Base-by-base conservation (phyloP, 768 basidiomycete species). In the Chalciporus sphaerocephalus region DNA sequence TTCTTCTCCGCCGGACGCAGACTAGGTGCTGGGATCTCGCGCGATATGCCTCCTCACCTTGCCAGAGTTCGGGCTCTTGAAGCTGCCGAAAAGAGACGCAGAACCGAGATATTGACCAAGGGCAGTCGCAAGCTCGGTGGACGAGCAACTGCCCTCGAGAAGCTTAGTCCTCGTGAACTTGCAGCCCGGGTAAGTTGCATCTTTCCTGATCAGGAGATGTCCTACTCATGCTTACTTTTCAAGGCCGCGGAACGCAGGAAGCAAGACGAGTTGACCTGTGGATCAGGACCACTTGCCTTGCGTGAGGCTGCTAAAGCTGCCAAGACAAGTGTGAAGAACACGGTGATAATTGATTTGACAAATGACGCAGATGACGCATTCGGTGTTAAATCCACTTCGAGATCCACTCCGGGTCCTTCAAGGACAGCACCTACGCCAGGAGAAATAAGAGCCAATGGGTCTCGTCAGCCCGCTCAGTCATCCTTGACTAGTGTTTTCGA, bases 161-260 rank as follows among this genome's bases (percentile, higher is more conserved):
- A 69, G 7, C 65, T 85, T 54, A 76, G 75, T 24, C 82, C 82
- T 18, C 71, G 85, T 48, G 85, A 95, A 59, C 68, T 92, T 30
- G 80, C 89, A 20, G 88, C 83, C 10, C 56, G 58, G 8, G 61
- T 63, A 42, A 42, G 61, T 37, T 77, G 69, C 83, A 83, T 52
- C 57, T 64, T 38, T 6, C 24, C 5, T 18, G 7, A 0, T 9
- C 15, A 21, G 30, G 5, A 32, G 17, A 25, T 38, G 6, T 46
- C 43, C 45, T 22, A 45, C 42, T 45, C 33, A 46, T 36, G 37
- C 28, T 7, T 13, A 2, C 37, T 9, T 37, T 32, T 22, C 40
- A 42, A 96, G 92, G 94, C 94, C 39, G 94, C 94, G 0, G 92
- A 94, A 58, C 75, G 85, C 44, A 72, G 94, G 51, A 70, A 73